Evolutionary conservation across 2,329 filamentous ascomycete species (phyloP), one percentile per base, ranked within the genome.

Genomic region (Huntiella savannae): DNA sequence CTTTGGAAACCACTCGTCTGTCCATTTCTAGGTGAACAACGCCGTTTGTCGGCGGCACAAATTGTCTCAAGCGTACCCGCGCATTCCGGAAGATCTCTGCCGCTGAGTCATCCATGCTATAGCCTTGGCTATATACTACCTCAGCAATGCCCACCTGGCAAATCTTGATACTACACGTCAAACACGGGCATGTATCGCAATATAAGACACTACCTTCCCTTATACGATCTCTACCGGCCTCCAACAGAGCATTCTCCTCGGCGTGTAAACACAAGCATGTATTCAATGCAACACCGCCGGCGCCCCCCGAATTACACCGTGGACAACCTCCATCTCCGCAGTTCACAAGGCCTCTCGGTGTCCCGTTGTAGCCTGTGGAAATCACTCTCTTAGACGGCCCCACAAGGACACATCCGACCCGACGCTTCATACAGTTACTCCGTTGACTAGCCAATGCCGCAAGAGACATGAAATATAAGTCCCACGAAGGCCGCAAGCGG

Each of bases 151-250:
- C 91, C 5, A 96, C 85, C 64, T 98, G 91, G 16, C 85, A 83
- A 57, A 98, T 96, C 67, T 98, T 98, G 66, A 98, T 93, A 56
- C 85, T 94, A 62, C 91, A 98, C 2, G 91, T 98, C 60, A 98
- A 67, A 59, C 91, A 98, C 3, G 91, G 91, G 61, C 91, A 98
- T 54, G 87, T 95, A 59, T 95, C 84, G 62, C 87, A 95, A 63
- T 95, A 98, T 19, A 98, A 66, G 43, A 85, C 82, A 34, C 82
- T 75, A 4, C 79, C 82, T 47, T 84, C 80, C 15, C 84, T 70
- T 54, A 98, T 85, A 49, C 91, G 71, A 62, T 96, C 91, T 54
- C 91, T 70, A 1, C 91, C 91, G 15, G 91, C 91, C 66, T 98
- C 91, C 7, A 98, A 69, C 49, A 98, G 69, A 1, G 91, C 91